Evolutionary conservation across 2,329 filamentous ascomycete genomes (phyloP).

Genomic region (Epicoccum nigrum): DNA sequence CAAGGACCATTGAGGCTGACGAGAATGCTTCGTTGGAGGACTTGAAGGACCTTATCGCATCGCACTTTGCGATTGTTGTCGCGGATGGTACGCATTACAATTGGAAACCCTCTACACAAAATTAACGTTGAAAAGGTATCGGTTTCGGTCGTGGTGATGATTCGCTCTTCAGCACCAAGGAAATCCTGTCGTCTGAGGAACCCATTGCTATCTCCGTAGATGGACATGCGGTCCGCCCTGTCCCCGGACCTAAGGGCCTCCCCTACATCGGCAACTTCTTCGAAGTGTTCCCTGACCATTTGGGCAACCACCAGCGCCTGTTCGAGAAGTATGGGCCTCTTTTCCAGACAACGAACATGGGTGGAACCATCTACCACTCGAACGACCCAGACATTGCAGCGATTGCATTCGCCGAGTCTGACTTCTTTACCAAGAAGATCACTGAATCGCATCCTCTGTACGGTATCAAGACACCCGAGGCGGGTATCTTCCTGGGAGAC

Average conservation of each 20-base stretch:
- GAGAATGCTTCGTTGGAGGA: conserved; percentile 30
- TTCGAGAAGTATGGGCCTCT: conserved; percentile 49
- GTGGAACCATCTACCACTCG: conserved; percentile 42
- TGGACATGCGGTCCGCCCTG: conserved; percentile 54
- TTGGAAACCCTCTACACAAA: background rate
- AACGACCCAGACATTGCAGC: conserved; percentile 47
- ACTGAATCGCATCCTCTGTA: conserved; percentile 39
- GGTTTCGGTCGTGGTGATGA: conserved; percentile 17
- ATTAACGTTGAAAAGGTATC: conserved; percentile 14
- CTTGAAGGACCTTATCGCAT: conserved; percentile 33
- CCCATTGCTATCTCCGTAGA: conserved; percentile 54
- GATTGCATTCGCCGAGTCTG: conserved; percentile 42
- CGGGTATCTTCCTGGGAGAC: conserved; percentile 49
- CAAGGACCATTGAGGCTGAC: conserved; percentile 31
- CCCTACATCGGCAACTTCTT: conserved; percentile 48
- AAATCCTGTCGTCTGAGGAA: conserved; percentile 18
- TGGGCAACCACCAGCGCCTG: conserved; percentile 51
- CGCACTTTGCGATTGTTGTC: conserved; percentile 39
- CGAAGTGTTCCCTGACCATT: conserved; percentile 50
- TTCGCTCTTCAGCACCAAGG: conserved; percentile 10
- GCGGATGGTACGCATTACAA: conserved; percentile 30
- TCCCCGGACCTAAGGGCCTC: conserved; percentile 46
- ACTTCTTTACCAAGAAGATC: conserved; percentile 53
- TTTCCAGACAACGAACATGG: conserved; percentile 48
- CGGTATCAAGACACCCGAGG: conserved; percentile 39